Base-by-base conservation (phyloP, 768 basidiomycete species). In the Podaxis sp. region DNA sequence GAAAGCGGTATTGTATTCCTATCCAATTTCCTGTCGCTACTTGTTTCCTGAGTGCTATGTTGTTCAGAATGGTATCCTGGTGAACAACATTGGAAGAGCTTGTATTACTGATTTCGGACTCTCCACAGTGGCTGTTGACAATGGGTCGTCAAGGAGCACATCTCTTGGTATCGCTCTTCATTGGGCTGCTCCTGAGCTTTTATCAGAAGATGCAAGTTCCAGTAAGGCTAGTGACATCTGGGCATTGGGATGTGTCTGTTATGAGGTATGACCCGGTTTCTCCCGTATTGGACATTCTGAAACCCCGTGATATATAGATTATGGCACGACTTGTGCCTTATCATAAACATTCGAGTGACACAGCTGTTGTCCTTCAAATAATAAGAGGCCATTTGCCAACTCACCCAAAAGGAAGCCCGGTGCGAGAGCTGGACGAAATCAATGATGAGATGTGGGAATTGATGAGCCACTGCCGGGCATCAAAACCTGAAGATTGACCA, bases 31-130 rank as follows among this genome's bases (percentile, higher is more conserved):
- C 12, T n/a, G 2, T n/a, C 19, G 24, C 27, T 8, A 41, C 11
- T 22, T 25, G 24, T 50, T 6, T 19, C 13, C 8, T 50, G 11
- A 50, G 15, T 43, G 12, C 11, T 17, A n/a, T 17, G 17, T 22
- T 50, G 11, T 1, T 12, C 24, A 67, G 66, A 55, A 46, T 7
- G 65, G 65, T 33, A 55, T 67, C 24, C 61, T 67, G 7, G 59
- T 67, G 12, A 57, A 50, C 33, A 24, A 54, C n/a, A 22, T 56
- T 24, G 29, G 51, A 2, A 58, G 52, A 38, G 66, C 61, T 17
- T 58, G 61, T 57, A 46, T 67, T 17, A 46, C 60, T 8, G 66
- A 65, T 29, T 67, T 67, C 24, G 66, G 66, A 11, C 33, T 65
- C 4, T 59, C 66, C 1, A 53, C 19, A 15, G 60, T 19, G 50